phyloP scores from a whole-genome alignment of 768 basidiomycete genomes.

The Calvatia gigantea region DNA sequence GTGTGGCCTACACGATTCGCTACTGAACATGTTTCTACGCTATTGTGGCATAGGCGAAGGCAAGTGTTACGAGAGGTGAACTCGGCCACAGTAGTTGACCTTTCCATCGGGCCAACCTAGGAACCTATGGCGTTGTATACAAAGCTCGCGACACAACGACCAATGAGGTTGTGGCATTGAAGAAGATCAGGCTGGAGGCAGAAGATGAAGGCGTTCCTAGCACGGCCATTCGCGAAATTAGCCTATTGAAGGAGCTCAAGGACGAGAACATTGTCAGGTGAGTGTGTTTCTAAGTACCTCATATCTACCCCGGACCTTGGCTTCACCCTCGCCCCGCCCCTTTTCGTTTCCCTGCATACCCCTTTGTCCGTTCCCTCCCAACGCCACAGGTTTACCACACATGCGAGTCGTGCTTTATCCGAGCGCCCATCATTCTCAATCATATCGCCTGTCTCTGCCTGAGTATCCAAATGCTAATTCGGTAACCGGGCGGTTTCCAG shows the following conservation, averaged over 20 bases:
- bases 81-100: not conserved
- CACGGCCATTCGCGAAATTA: constrained; percentile 98
- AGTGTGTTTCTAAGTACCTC: constrained; percentile 18
- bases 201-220: constrained; percentile 99
- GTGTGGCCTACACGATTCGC: not conserved
- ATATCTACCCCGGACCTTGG: too few species aligned
- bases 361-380: not conserved
- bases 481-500: constrained; percentile 38
- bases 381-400: not conserved
- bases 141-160: constrained; percentile 84
- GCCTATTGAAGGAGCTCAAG: constrained; percentile 92
- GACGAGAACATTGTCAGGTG: constrained; percentile 95
- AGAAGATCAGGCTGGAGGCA: constrained; percentile 97
- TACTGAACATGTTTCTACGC: constrained; percentile 15
- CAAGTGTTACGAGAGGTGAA: constrained; percentile 18
- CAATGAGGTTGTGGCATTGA: constrained; percentile 88
- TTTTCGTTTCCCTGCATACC: constrained; percentile 1
- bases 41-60: constrained; percentile 42
- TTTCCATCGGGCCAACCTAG: constrained; percentile 37
- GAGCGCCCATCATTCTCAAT: constrained; percentile 11
- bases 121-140: constrained; percentile 98
- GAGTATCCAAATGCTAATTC: not conserved
- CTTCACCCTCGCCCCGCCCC: too few species aligned
- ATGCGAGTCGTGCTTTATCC: not conserved
- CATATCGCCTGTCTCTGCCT: constrained; percentile 6